These are phyloP conservation scores for Schizosaccharomyces octosporus DNA, from an alignment of 805 yeast genomes.

Conservation along the genomic window DNA sequence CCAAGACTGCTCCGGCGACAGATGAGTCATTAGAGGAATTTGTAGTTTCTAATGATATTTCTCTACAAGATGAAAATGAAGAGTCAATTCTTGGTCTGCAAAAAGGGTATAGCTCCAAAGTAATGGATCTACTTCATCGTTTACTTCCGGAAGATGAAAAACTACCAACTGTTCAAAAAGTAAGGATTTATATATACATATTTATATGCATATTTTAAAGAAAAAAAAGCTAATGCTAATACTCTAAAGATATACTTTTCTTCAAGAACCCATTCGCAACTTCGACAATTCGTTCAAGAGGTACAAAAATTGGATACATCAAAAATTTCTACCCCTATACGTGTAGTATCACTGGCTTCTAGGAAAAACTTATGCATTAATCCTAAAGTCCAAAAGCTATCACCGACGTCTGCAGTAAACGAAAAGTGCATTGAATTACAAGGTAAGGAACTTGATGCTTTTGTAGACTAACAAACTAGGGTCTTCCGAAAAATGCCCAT, in stretches of 20 bases:
- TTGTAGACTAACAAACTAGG: slow-evolving; percentile 10
- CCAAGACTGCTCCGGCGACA: too few species aligned
- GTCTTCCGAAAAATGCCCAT: not conserved
- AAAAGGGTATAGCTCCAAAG: not conserved
- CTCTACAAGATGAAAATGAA: not conserved
- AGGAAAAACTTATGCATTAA: slow-evolving; percentile 68
- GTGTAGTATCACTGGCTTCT: slow-evolving; percentile 55
- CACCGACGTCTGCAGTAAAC: slow-evolving; percentile 33
- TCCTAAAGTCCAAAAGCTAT: slow-evolving; percentile 27
- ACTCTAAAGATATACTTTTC: slow-evolving; percentile 32
- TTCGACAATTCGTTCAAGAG: slow-evolving; percentile 58
- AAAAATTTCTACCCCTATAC: slow-evolving; percentile 21
- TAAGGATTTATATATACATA: slow-evolving; percentile 8
- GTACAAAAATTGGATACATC: slow-evolving; percentile 36
- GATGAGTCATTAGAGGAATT: not conserved
- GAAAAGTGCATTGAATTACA: slow-evolving; percentile 63
- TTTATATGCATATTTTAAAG: not conserved
- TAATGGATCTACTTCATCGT: not conserved
- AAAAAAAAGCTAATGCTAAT: not conserved
- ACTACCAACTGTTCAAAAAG: slow-evolving; percentile 5
- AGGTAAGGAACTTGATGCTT: slow-evolving; percentile 14
- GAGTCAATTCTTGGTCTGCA: not conserved
- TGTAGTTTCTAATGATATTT: not conserved
- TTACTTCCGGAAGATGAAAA: slow-evolving; percentile 3
- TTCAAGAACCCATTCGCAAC: slow-evolving; percentile 78